phyloP scores from a whole-genome alignment of 257 asterid species.

The Hygrophila difformis region DNA sequence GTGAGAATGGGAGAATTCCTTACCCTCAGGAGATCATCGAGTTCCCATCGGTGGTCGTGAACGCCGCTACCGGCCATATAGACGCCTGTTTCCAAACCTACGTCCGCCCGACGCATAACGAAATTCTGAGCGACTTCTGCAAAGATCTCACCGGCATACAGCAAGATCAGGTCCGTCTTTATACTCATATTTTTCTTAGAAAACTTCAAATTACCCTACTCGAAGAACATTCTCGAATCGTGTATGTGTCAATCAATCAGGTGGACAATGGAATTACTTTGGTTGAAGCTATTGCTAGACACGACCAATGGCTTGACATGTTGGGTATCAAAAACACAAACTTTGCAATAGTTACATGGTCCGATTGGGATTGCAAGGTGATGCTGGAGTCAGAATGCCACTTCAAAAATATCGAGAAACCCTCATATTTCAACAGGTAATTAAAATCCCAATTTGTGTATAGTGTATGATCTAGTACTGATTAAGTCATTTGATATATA shows the following conservation, averaged over 20 bases:
- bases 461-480: no score
- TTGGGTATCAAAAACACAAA: slow-evolving; percentile 67
- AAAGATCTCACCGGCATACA: slow-evolving; percentile 92
- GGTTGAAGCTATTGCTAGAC: slow-evolving; percentile 73
- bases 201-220: no score
- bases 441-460: background rate
- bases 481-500: no score
- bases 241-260: no score
- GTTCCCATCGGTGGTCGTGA: slow-evolving; percentile 87
- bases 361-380: slow-evolving; percentile 90
- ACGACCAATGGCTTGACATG: slow-evolving; percentile 83
- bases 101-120: slow-evolving; percentile 79
- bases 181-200: no score
- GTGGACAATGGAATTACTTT: slow-evolving; percentile 77
- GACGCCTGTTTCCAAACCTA: slow-evolving; percentile 82
- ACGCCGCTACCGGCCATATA: slow-evolving; percentile 55
- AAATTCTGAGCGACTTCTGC: slow-evolving; percentile 71
- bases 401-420: slow-evolving; percentile 66
- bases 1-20: no score
- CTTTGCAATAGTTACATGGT: slow-evolving; percentile 92
- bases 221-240: no score
- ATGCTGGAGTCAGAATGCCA: slow-evolving; percentile 95
- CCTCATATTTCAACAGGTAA: slow-evolving; percentile 80
- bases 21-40: no score
- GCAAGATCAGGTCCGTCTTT: slow-evolving; percentile 69